Conservation (phyloP, 495 filamentous ascomycete species). For the Penicilliopsis zonata region DNA sequence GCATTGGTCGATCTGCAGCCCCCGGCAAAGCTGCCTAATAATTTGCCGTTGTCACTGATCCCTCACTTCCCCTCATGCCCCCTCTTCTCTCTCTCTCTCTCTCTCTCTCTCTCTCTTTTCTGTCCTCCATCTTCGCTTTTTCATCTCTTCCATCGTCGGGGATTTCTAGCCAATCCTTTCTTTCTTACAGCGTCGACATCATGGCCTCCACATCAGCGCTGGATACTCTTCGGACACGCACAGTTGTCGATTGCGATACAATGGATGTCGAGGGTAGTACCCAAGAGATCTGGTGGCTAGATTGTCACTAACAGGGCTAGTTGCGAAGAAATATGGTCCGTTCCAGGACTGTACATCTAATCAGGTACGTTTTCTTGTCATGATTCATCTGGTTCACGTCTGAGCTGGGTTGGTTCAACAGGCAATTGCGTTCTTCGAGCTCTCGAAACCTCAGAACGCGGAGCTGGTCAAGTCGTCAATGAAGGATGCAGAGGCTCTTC, state of each 20-base stretch:
- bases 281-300: neutral
- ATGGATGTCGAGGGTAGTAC: conserved; percentile 40
- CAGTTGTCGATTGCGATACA: conserved; percentile 47
- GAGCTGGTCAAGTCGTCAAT: conserved; percentile 34
- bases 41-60: too few relatives aligned
- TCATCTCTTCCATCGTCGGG: neutral
- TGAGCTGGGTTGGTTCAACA: neutral
- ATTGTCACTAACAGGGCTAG: conserved; percentile 13
- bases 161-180: neutral
- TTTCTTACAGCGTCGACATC: neutral
- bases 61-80: neutral
- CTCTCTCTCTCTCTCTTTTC: neutral
- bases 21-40: conserved; percentile 1
- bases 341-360: conserved; percentile 60
- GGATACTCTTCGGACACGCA: conserved; percentile 32
- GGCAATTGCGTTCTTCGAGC: conserved; percentile 49
- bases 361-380: conserved; percentile 27
- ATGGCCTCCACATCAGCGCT: conserved; percentile 15
- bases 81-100: neutral
- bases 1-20: too few relatives aligned
- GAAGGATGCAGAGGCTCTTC: conserved; percentile 20
- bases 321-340: conserved; percentile 42
- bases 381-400: neutral
- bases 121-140: neutral
- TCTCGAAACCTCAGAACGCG: conserved; percentile 36